Percentiles rank a stretch among this genome's conserved stretches.
Evolutionary conservation across 306 rosid genomes (phyloP).

Genomic region (Amphicarpaea edgeworthii): DNA sequence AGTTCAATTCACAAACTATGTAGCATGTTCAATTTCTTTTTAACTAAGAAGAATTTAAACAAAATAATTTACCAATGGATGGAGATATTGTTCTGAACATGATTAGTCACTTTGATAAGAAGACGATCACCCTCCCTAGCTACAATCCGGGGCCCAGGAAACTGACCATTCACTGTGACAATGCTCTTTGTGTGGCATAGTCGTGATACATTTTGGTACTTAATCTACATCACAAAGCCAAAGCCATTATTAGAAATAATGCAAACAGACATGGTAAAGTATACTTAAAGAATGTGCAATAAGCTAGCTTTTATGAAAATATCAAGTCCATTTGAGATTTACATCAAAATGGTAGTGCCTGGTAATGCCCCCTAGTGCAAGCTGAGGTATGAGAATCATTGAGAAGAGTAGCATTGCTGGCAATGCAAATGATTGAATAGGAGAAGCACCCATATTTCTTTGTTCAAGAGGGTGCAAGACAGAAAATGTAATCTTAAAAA

Average conservation of each 20-base stretch:
- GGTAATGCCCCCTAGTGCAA: background rate
- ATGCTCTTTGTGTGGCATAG: conserved; percentile 14
- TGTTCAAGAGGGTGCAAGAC: conserved; percentile 1
- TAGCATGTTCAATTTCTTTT: background rate
- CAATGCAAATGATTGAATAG: conserved; percentile 3
- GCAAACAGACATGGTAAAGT: background rate
- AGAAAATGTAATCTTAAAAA: background rate
- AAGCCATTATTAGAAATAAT: background rate
- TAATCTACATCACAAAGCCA: conserved; percentile 48
- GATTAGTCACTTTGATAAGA: background rate
- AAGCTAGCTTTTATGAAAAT: background rate
- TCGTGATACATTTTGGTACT: conserved; percentile 17
- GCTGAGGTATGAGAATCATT: background rate
- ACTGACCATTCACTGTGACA: conserved; percentile 5
- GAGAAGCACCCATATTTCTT: conserved; percentile 51
- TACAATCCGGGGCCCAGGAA: background rate
- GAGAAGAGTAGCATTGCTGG: conserved; percentile 1
- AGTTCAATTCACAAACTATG: background rate
- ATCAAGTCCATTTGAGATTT: background rate
- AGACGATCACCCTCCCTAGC: conserved; percentile 5
- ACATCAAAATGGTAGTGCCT: conserved; percentile 7
- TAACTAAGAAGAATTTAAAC: background rate
- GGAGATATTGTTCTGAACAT: background rate
- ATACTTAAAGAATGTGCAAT: background rate
- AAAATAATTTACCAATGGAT: conserved; percentile 19